Evolutionary conservation across 495 filamentous ascomycete species (phyloP).

Genomic region (Penicillium pancosmium): DNA sequence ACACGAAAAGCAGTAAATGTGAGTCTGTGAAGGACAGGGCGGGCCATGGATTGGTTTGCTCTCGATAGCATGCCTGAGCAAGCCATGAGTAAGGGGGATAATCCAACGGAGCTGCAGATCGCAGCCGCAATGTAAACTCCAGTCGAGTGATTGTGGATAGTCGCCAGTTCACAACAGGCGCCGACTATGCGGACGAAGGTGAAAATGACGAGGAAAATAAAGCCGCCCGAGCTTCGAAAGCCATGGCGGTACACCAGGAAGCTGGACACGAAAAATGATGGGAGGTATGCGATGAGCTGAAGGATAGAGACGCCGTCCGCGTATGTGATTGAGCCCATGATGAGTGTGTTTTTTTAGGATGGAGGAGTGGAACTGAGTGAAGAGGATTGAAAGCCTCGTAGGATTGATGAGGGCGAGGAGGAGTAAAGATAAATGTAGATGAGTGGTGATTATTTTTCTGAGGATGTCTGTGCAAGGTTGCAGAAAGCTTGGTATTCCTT

Average conservation of each 20-base stretch:
- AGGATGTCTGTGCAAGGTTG: too few relatives aligned
- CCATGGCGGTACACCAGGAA: constrained; percentile 45
- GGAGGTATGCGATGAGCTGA: constrained; percentile 38
- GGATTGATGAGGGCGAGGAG: not conserved
- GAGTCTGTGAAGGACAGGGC: not conserved
- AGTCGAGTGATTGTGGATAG: constrained; percentile 30
- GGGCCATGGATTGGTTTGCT: constrained; percentile 8
- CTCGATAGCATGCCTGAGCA: constrained; percentile 25
- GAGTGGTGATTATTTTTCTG: not conserved
- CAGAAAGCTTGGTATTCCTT: too few relatives aligned
- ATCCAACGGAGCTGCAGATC: constrained; percentile 32
- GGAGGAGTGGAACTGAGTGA: not conserved
- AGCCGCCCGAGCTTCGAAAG: constrained; percentile 33
- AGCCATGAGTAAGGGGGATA: constrained; percentile 32
- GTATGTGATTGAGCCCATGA: constrained; percentile 22
- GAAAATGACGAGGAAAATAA: constrained; percentile 42
- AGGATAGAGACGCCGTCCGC: constrained; percentile 39
- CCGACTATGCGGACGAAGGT: constrained; percentile 39
- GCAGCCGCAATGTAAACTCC: constrained; percentile 25
- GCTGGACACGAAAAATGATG: constrained; percentile 32
- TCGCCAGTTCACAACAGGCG: constrained; percentile 37
- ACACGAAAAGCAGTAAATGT: not conserved
- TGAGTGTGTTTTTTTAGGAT: not conserved
- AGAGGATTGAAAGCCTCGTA: not conserved
- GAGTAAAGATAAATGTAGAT: not conserved